These are phyloP conservation scores for Amanita pseudoporphyria DNA, from an alignment of 768 basidiomycete genomes.

Conservation along the genomic window DNA sequence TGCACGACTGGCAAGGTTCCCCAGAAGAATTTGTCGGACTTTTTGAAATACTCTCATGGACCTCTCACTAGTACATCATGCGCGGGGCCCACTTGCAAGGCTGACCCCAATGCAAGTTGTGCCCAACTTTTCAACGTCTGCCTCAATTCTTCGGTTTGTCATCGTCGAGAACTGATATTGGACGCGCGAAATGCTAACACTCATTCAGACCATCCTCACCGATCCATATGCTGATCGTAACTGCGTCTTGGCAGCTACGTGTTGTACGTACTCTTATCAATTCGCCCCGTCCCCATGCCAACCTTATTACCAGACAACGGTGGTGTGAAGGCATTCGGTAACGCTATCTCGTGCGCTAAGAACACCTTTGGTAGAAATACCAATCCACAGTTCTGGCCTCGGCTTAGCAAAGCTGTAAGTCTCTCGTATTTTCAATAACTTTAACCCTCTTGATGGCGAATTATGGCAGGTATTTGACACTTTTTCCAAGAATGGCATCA, in stretches of 20 bases:
- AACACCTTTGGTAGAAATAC: constrained; percentile 6
- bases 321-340: constrained; percentile 9
- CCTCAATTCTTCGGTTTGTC: constrained; percentile 1
- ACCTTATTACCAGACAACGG: background rate
- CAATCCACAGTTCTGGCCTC: constrained; percentile 9
- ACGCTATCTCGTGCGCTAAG: constrained; percentile 9
- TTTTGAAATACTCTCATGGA: constrained; percentile 7
- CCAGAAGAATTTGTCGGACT: constrained; percentile 8
- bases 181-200: background rate
- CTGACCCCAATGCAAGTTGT: constrained; percentile 10
- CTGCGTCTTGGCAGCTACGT: constrained; percentile 8
- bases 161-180: background rate
- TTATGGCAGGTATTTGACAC: constrained; percentile 5
- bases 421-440: background rate
- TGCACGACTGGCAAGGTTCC: constrained; percentile 8
- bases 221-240: constrained; percentile 8
- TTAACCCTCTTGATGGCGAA: no score
- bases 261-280: constrained; percentile 4
- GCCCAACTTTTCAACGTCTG: constrained; percentile 8
- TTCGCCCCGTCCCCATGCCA: background rate
- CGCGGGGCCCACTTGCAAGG: background rate
- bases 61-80: constrained; percentile 9
- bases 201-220: constrained; percentile 6
- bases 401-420: constrained; percentile 6
- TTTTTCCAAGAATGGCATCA: background rate